Evolutionary conservation across 345 rosid genomes (phyloP).

Genomic region (Balakata baccata): DNA sequence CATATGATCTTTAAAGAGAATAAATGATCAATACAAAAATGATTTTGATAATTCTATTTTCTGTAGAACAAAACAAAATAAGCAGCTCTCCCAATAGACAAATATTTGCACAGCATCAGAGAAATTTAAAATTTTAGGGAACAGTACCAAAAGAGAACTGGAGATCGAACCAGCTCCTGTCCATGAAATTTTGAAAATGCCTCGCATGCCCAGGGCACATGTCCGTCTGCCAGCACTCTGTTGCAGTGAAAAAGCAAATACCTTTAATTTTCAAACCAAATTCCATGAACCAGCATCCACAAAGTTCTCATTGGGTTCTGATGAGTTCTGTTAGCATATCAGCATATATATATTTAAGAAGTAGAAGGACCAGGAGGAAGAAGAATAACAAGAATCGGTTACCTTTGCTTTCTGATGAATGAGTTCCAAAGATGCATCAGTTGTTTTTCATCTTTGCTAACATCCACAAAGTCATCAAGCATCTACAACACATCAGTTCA

Average conservation of each 20-base stretch:
- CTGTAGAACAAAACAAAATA: background rate
- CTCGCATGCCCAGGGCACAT: slow-evolving; percentile 32
- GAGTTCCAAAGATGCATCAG: slow-evolving; percentile 99
- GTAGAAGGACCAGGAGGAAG: background rate
- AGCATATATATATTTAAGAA: background rate
- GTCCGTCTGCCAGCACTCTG: slow-evolving; percentile 34
- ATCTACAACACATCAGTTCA: slow-evolving; percentile 46
- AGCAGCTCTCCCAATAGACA: background rate
- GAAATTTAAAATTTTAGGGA: background rate
- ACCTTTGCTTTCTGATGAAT: slow-evolving; percentile 93
- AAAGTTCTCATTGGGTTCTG: background rate
- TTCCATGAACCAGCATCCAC: background rate
- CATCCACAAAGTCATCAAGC: slow-evolving; percentile 98
- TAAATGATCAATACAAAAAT: background rate
- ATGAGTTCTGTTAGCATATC: background rate
- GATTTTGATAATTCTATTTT: background rate
- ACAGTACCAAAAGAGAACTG: slow-evolving; percentile 29
- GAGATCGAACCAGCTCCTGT: slow-evolving; percentile 14
- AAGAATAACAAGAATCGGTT: background rate
- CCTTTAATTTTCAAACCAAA: background rate
- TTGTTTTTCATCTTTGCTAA: slow-evolving; percentile 88
- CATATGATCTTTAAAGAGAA: too few species aligned
- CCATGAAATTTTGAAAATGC: slow-evolving; percentile 33
- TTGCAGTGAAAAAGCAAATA: background rate
- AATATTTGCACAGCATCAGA: background rate